Conservation (phyloP, 768 basidiomycete species). For the Chiua virens region DNA sequence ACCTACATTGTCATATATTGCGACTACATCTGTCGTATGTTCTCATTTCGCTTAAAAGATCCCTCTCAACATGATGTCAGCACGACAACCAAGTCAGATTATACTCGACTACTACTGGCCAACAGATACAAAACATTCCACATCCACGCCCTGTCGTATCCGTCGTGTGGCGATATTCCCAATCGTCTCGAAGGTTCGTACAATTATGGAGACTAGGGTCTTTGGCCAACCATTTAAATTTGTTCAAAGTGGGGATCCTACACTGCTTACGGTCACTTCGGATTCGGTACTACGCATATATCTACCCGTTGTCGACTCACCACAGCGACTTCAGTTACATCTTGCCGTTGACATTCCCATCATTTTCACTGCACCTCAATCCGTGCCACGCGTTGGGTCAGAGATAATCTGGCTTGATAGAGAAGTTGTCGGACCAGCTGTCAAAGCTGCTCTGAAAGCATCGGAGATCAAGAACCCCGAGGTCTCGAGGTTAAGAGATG, state of each 20-base stretch:
- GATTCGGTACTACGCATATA: slow-evolving; percentile 85
- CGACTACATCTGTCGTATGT: slow-evolving; percentile 58
- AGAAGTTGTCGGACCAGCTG: slow-evolving; percentile 50
- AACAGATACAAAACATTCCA: slow-evolving; percentile 62
- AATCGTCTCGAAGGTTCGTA: slow-evolving; percentile 61
- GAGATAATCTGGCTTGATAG: slow-evolving; percentile 71
- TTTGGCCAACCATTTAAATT: neutral
- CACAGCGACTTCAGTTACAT: slow-evolving; percentile 82
- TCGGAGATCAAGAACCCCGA: neutral
- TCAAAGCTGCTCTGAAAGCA: slow-evolving; percentile 46
- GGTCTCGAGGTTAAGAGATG: slow-evolving; percentile 53
- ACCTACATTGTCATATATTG: slow-evolving; percentile 77
- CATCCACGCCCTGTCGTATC: slow-evolving; percentile 76
- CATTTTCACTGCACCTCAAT: slow-evolving; percentile 35
- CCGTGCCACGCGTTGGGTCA: slow-evolving; percentile 36
- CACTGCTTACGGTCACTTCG: slow-evolving; percentile 81
- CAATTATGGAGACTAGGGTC: neutral
- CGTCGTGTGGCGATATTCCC: slow-evolving; percentile 72
- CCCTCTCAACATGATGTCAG: slow-evolving; percentile 35
- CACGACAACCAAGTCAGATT: slow-evolving; percentile 58
- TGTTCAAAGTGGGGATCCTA: slow-evolving; percentile 65
- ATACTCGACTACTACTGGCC: slow-evolving; percentile 72
- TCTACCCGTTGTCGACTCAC: slow-evolving; percentile 83
- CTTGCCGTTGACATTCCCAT: slow-evolving; percentile 66
- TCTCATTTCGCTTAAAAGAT: neutral